Evolutionary conservation across 768 basidiomycete species (phyloP), one percentile per base, ranked within the genome.

Genomic region (Trametes gibbosa): DNA sequence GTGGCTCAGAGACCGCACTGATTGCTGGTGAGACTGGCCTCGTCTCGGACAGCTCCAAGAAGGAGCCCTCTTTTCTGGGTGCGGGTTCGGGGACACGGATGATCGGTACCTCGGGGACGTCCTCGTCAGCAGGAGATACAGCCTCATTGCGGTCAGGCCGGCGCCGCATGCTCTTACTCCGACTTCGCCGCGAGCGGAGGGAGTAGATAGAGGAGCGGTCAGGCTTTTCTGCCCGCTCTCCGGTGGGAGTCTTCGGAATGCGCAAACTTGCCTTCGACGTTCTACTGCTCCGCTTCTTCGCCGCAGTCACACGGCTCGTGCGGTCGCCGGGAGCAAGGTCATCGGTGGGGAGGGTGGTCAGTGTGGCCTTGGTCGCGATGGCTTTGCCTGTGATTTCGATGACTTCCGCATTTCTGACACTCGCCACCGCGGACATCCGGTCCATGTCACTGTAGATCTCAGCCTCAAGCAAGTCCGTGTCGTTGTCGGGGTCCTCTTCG

Each of bases 191-290:
- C 16, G 58, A 55, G 27, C 49, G 50, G 45, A 66, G 57, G 14
- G 63, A 65, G 37, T 56, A 53, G 19, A 66, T 55, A 1, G 63
- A 65, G 21, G 58, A 51, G 17, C 61, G 57, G 23, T 66, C 61
- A 12, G 61, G 56, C 9, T 45, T 41, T 13, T 63, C 61, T 32
- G 47, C 53, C 8, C 49, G 49, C 32, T 51, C 62, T 2, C 43
- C 23, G 46, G 49, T 67, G 39, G 74, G 49, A 49, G 76, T 50
- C 59, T 72, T 73, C 0, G 83, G 85, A 23, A 90, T 73, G 0
- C 89, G 82, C 8, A 92, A 73, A 66, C 86, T 89, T 23, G 83
- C 80, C 63, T 85, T 83, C 5, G 87, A 89, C 8, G 82, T 77
- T 1, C 86, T 78, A 42, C 77, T 75, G 68, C 86, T 88, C 40